A percentile compares a stretch with the other conserved stretches of the same genome.
Evolutionary conservation across 495 filamentous ascomycete species (phyloP).

Genomic region (Xylaria castorea): DNA sequence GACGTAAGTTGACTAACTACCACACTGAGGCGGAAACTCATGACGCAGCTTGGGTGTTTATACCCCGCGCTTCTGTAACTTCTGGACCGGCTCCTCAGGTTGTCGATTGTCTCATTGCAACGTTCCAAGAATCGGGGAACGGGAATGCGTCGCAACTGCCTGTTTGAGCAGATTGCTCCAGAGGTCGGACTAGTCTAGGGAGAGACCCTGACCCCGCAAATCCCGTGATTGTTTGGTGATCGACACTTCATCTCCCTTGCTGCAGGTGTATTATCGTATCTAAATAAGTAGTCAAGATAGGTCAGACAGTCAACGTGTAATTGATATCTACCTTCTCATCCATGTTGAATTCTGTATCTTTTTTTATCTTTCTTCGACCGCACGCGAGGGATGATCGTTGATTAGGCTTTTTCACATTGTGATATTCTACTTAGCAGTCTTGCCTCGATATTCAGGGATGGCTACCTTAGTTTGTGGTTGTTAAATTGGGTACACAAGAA

Average conservation of each 20-base stretch:
- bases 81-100: not conserved
- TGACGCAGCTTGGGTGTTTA: not conserved
- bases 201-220: conserved; percentile 6
- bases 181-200: not conserved
- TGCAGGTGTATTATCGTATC: not conserved
- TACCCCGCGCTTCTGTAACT: not conserved
- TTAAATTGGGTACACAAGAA: too few species aligned
- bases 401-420: too few species aligned
- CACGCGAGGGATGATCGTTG: not conserved
- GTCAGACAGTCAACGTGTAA: too few species aligned
- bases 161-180: conserved; percentile 8
- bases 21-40: not conserved
- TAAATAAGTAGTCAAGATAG: too few species aligned
- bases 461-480: too few species aligned
- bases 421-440: too few species aligned
- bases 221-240: conserved; percentile 9
- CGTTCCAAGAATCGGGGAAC: conserved; percentile 10
- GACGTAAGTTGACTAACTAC: too few species aligned
- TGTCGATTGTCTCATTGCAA: not conserved
- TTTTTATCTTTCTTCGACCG: not conserved
- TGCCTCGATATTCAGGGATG: too few species aligned
- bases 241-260: not conserved
- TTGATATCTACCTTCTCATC: not conserved
- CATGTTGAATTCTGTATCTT: not conserved
- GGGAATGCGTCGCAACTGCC: conserved; percentile 17